phyloP scores from a whole-genome alignment of 129 eudicot genomes.

The Helianthus tuberosus region DNA sequence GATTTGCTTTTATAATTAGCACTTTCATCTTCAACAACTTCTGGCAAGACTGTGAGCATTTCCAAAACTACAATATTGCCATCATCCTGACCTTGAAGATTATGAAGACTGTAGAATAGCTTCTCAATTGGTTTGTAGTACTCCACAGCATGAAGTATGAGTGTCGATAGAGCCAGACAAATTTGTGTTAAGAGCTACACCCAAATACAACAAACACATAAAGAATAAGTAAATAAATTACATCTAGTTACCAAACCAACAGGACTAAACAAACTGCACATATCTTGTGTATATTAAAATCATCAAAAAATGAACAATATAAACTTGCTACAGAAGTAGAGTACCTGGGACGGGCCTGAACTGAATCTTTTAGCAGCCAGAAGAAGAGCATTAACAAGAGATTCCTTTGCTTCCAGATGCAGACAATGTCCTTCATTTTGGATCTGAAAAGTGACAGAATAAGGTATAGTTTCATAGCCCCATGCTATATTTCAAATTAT shows the following conservation, averaged over 20 bases:
- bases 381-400: constrained; percentile 80
- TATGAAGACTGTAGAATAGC: constrained; percentile 88
- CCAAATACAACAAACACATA: constrained; percentile 5
- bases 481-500: neutral
- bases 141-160: constrained; percentile 80
- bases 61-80: constrained; percentile 83
- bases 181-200: constrained; percentile 93
- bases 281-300: too few relatives aligned
- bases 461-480: neutral
- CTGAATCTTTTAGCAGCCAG: constrained; percentile 82
- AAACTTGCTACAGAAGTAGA: constrained; percentile 20
- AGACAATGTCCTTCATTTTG: constrained; percentile 81
- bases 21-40: constrained; percentile 78
- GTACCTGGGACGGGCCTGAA: constrained; percentile 93
- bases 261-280: neutral
- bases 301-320: neutral
- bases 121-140: constrained; percentile 76
- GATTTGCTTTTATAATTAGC: constrained; percentile 47
- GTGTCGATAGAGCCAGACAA: constrained; percentile 84
- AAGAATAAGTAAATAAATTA: constrained; percentile 4
- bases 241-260: neutral
- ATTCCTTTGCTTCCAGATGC: constrained; percentile 75
- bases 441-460: constrained; percentile 51
- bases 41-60: constrained; percentile 95
- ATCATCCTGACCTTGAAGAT: constrained; percentile 67